A percentile compares a stretch with the other conserved stretches of the same genome.
Evolutionary conservation across 352 stramenopile species (phyloP).

Genomic region (Blastocystis sp.): DNA sequence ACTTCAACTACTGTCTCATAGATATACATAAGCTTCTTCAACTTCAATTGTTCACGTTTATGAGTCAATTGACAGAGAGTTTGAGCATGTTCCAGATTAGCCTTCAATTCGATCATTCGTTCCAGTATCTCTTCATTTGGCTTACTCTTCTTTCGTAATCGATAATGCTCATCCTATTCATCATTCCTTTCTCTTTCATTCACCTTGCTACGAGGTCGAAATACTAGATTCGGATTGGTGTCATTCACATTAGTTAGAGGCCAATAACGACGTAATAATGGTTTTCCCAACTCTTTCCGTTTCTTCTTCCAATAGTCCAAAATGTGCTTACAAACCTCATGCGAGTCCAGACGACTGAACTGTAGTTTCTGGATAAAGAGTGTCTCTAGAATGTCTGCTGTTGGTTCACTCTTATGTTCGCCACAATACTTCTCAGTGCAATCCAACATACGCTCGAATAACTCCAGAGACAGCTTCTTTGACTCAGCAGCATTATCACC

Average conservation of each 20-base stretch:
- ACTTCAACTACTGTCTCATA: constrained; percentile 38
- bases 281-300: constrained; percentile 79
- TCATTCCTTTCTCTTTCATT: not conserved
- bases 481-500: constrained; percentile 54
- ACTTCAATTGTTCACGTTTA: constrained; percentile 16
- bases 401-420: constrained; percentile 44
- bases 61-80: constrained; percentile 1
- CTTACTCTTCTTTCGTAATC: constrained; percentile 28
- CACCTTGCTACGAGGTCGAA: constrained; percentile 87
- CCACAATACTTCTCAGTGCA: constrained; percentile 62
- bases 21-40: constrained; percentile 52
- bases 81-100: not conserved
- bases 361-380: constrained; percentile 54
- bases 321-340: constrained; percentile 71
- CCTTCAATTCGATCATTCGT: not conserved
- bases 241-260: constrained; percentile 87
- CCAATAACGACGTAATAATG: constrained; percentile 87
- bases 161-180: constrained; percentile 12
- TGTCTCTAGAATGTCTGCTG: constrained; percentile 31
- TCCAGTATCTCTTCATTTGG: constrained; percentile 23
- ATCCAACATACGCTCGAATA: constrained; percentile 64
- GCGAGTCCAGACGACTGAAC: constrained; percentile 29
- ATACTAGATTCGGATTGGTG: constrained; percentile 90
- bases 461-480: constrained; percentile 46
- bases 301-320: constrained; percentile 92